These are phyloP conservation scores for Cochlearia excelsa DNA, from an alignment of 345 rosid genomes.

Conservation along the genomic window DNA sequence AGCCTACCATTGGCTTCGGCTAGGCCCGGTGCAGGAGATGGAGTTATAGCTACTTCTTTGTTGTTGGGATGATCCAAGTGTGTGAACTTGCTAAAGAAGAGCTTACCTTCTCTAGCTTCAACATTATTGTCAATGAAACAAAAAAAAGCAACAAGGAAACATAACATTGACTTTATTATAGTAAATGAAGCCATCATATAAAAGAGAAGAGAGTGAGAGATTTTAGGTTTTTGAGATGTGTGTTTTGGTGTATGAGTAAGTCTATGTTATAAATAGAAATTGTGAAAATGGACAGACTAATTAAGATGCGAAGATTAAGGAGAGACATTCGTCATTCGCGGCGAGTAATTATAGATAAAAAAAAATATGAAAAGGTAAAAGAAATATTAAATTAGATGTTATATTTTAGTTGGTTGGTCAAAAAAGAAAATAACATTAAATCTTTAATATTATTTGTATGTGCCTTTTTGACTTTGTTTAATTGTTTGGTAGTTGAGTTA, in stretches of 20 bases:
- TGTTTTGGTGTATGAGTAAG: slow-evolving; percentile 16
- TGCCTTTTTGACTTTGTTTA: slow-evolving; percentile 17
- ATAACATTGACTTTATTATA: slow-evolving; percentile 14
- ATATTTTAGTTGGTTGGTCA: slow-evolving; percentile 9
- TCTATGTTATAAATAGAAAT: slow-evolving; percentile 30
- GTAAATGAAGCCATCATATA: slow-evolving; percentile 42
- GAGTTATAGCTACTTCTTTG: slow-evolving; percentile 16
- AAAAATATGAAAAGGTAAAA: neutral
- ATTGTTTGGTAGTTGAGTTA: slow-evolving; percentile 35
- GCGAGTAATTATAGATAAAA: slow-evolving; percentile 16
- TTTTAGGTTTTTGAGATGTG: slow-evolving; percentile 7
- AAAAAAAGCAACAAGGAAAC: slow-evolving; percentile 25
- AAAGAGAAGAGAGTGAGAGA: neutral
- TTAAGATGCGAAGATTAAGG: slow-evolving; percentile 48
- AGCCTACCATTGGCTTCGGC: slow-evolving; percentile 32
- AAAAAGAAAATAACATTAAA: slow-evolving; percentile 8
- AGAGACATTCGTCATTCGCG: slow-evolving; percentile 1
- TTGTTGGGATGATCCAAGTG: slow-evolving; percentile 25
- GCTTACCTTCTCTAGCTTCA: slow-evolving; percentile 55
- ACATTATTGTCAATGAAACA: slow-evolving; percentile 30
- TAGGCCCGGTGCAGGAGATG: slow-evolving; percentile 23
- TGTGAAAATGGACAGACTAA: slow-evolving; percentile 21
- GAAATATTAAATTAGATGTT: slow-evolving; percentile 4
- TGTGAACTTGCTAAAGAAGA: slow-evolving; percentile 58
- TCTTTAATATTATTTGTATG: slow-evolving; percentile 3